Evolutionary conservation across 2,329 filamentous ascomycete species (phyloP).

Genomic region (Aureobasidium uvarum): DNA sequence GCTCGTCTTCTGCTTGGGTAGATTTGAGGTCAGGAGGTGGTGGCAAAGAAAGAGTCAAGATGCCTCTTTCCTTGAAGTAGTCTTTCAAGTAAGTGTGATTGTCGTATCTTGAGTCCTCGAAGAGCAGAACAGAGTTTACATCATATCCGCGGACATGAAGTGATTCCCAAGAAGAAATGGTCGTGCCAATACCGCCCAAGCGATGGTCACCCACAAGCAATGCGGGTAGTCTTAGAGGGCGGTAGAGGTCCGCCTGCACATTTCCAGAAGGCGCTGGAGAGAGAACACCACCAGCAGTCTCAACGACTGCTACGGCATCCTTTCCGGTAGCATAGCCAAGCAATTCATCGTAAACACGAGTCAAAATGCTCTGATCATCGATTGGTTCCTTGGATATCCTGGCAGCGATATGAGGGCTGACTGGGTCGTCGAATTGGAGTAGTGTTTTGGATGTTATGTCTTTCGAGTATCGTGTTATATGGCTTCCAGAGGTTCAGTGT

Average conservation of each 20-base stretch:
- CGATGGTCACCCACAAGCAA: constrained; percentile 72
- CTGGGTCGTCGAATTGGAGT: constrained; percentile 68
- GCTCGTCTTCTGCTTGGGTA: constrained; percentile 49
- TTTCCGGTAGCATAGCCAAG: constrained; percentile 44
- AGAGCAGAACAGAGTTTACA: constrained; percentile 67
- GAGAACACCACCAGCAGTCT: constrained; percentile 80
- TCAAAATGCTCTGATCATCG: constrained; percentile 37
- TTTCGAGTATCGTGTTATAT: constrained; percentile 60
- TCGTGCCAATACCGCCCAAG: constrained; percentile 76
- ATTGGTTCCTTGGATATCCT: constrained; percentile 31
- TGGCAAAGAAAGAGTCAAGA: constrained; percentile 43
- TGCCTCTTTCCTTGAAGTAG: constrained; percentile 62
- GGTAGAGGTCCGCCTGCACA: constrained; percentile 74
- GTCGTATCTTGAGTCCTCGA: constrained; percentile 63
- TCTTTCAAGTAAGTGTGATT: constrained; percentile 66
- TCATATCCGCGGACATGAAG: constrained; percentile 76
- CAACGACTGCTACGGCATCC: constrained; percentile 65
- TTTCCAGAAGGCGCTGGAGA: constrained; percentile 74
- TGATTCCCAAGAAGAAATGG: constrained; percentile 77
- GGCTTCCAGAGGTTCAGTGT: constrained; percentile 48
- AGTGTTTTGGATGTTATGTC: constrained; percentile 60
- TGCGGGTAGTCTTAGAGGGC: constrained; percentile 68
- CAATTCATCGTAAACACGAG: constrained; percentile 44
- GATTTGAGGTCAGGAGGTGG: constrained; percentile 56
- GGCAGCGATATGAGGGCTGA: constrained; percentile 76